Evolutionary conservation across 306 rosid species (phyloP).

Genomic region (Arachis stenosperma): DNA sequence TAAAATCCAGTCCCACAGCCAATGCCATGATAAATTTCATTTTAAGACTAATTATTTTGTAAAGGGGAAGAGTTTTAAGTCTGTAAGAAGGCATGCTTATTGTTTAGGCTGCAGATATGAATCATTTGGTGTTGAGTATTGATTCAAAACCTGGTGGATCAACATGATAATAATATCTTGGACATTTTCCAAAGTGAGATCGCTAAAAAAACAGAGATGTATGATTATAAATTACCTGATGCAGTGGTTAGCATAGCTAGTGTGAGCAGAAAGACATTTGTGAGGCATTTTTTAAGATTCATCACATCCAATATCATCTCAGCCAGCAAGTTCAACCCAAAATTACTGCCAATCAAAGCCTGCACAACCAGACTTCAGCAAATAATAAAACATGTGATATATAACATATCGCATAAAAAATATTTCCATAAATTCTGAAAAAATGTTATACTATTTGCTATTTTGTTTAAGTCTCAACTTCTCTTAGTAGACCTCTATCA

Average conservation of each 20-base stretch:
- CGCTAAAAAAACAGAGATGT: slow-evolving; percentile 12
- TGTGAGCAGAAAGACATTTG: slow-evolving; percentile 57
- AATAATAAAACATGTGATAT: not conserved
- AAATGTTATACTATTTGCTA: not conserved
- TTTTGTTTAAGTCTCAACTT: not conserved
- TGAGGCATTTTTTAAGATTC: slow-evolving; percentile 56
- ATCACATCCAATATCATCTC: slow-evolving; percentile 48
- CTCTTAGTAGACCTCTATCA: not conserved
- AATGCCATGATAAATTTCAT: slow-evolving; percentile 4
- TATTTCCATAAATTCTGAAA: not conserved
- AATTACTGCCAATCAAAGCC: slow-evolving; percentile 32
- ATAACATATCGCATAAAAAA: not conserved
- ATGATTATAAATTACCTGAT: slow-evolving; percentile 55
- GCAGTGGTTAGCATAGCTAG: slow-evolving; percentile 51
- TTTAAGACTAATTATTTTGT: not conserved
- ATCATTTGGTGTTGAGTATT: not conserved
- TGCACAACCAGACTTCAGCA: slow-evolving; percentile 37
- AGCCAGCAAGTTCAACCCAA: slow-evolving; percentile 38
- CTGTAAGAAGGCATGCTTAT: not conserved
- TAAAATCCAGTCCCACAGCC: slow-evolving; percentile 9
- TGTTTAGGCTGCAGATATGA: not conserved
- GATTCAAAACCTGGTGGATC: not conserved
- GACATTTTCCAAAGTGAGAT: not conserved
- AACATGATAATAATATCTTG: not conserved
- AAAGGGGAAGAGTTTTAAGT: not conserved